Evolutionary conservation across 1,284 basidiomycete species (phyloP).

Genomic region (Sporisorium exsertum): DNA sequence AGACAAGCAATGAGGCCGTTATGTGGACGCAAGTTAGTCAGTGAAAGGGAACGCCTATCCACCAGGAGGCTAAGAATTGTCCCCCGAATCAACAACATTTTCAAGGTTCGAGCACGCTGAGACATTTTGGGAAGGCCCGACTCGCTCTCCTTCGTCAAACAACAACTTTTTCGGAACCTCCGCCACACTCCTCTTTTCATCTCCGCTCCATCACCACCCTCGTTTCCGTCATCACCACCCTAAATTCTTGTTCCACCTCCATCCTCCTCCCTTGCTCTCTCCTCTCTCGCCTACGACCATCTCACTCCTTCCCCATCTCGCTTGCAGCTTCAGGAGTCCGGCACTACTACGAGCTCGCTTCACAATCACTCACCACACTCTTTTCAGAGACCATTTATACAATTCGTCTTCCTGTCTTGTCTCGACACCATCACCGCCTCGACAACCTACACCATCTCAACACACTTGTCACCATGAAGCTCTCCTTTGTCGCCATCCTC

Average conservation of each 20-base stretch:
- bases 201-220: slow-evolving; percentile 16
- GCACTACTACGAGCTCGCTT: slow-evolving; percentile 9
- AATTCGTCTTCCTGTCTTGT: not conserved
- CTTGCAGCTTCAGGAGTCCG: slow-evolving; percentile 15
- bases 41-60: not conserved
- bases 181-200: not conserved
- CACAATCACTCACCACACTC: slow-evolving; percentile 2
- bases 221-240: slow-evolving; percentile 9
- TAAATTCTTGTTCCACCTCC: not conserved
- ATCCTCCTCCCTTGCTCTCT: not conserved
- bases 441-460: not conserved
- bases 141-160: not conserved
- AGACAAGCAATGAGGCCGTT: not conserved
- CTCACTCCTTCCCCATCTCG: slow-evolving; percentile 2
- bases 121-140: slow-evolving; percentile 2
- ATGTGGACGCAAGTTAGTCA: not conserved
- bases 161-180: slow-evolving; percentile 1
- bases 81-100: slow-evolving; percentile 4
- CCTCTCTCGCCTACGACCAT: not conserved
- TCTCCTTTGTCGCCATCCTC: slow-evolving; percentile 41
- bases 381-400: slow-evolving; percentile 2
- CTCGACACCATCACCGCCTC: slow-evolving; percentile 7
- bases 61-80: not conserved
- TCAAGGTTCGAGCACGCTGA: slow-evolving; percentile 7
- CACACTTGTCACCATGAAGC: slow-evolving; percentile 50